A percentile compares a stretch with the other conserved stretches of the same genome.
phyloP scores from a whole-genome alignment of 495 filamentous ascomycete species.

The Talaromyces stipitatus region DNA sequence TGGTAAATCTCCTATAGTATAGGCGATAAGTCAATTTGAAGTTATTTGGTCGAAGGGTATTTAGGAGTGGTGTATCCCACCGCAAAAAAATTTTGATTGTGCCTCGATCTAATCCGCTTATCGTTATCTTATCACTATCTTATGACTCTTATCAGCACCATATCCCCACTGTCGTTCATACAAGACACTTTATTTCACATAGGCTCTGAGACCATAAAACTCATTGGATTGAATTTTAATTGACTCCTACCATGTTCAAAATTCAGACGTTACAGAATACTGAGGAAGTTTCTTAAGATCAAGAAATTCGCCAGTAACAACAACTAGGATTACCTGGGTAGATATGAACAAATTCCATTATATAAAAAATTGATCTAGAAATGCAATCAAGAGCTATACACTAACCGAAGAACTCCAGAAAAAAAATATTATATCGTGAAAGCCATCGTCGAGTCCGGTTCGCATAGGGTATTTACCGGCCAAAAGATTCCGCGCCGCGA shows the following conservation, averaged over 20 bases:
- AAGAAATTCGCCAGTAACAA: too few relatives aligned
- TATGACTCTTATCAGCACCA: not conserved
- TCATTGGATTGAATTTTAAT: too few relatives aligned
- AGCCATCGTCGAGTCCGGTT: not conserved
- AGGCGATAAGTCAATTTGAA: not conserved
- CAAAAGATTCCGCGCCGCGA: not conserved
- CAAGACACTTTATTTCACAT: not conserved
- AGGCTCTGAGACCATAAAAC: too few relatives aligned
- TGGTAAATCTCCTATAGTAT: too few relatives aligned
- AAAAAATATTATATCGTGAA: not conserved
- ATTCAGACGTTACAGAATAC: too few relatives aligned
- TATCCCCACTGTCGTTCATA: too few relatives aligned
- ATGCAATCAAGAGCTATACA: not conserved
- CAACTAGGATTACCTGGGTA: too few relatives aligned
- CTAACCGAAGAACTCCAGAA: not conserved
- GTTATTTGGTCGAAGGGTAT: too few relatives aligned
- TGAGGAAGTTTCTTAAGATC: too few relatives aligned
- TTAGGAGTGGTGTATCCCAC: not conserved
- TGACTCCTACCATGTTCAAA: too few relatives aligned
- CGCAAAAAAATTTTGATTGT: conserved; percentile 2
- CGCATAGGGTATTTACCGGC: not conserved
- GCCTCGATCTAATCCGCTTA: not conserved
- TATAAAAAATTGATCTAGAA: not conserved
- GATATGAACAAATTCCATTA: not conserved
- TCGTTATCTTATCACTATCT: conserved; percentile 7